Evolutionary conservation across 1,139 yeast species (phyloP), one percentile per base, ranked within the genome.

Genomic region (Candida glucosophila): DNA sequence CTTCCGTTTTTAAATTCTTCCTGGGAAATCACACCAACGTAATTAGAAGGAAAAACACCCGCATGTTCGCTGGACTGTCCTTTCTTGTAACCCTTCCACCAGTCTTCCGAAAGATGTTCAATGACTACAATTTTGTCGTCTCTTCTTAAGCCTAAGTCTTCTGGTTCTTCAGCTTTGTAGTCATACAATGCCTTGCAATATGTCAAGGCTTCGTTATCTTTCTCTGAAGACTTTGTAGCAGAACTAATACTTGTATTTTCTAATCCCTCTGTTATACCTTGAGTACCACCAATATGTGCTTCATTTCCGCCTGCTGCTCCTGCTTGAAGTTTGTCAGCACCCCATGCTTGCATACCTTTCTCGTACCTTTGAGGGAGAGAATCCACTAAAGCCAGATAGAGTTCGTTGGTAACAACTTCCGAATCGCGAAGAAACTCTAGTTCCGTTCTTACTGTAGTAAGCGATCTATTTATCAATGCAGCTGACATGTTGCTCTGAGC

Each of bases 41-140:
- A 90, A 51, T 85, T 85, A 2, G 92, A 62, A 5, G 98, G 98
- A 59, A 90, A 88, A 41, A 88, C 77, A 14, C 98, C 98, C 6
- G 70, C 68, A 14, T 53, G 50, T 22, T 71, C 67, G 9, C 60
- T 48, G 20, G 52, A 37, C 30, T 61, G 55, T 14, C 61, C 60
- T 27, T 43, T 40, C 32, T 46, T 52, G 42, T 55, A 60, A 22
- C 98, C 97, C 48, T 73, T 78, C 85, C 92, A 86, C 97, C 98
- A 88, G 48, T 86, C 92, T 20, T 69, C 67, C 12, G 92, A 82
- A 32, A 80, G 65, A 47, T 74, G 83, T 46, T 86, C 95, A 5
- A 72, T 35, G 5, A 90, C 70, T 20, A 70, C 70, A 28, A 90
- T 52, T 43, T 68, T 73, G 35, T 79, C 90, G 25, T 92, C 96